Percentiles rank a stretch among this genome's conserved stretches.
phyloP scores from a whole-genome alignment of 2,329 filamentous ascomycete species.

The Arthrobotrys pseudoclavata region DNA sequence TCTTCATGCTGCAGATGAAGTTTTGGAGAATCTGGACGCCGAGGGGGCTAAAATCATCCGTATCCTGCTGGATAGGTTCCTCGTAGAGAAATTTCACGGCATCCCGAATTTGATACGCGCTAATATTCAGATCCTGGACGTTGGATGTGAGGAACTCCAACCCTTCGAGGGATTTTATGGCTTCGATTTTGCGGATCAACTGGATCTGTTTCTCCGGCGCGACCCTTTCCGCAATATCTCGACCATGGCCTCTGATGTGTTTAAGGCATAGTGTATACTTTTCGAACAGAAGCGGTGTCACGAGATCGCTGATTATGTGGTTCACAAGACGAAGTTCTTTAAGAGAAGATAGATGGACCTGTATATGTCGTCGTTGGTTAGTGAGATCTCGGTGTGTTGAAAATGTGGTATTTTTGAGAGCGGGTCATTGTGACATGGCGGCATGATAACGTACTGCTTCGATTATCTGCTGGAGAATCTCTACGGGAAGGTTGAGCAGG shows the following conservation, averaged over 20 bases:
- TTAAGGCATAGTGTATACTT: neutral
- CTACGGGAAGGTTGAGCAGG: constrained; percentile 32
- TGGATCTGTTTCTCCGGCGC: constrained; percentile 3
- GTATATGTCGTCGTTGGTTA: neutral
- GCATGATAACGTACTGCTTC: constrained; percentile 14
- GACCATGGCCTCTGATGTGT: constrained; percentile 1
- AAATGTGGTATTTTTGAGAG: constrained; percentile 24
- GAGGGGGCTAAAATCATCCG: neutral
- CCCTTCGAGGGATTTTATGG: constrained; percentile 10
- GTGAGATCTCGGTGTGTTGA: constrained; percentile 27
- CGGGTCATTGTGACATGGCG: neutral
- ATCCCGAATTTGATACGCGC: constrained; percentile 12
- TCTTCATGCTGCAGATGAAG: constrained; percentile 45
- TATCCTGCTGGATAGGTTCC: constrained; percentile 18
- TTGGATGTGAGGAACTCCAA: constrained; percentile 34
- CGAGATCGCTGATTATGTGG: neutral
- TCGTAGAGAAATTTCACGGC: constrained; percentile 5
- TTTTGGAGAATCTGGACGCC: constrained; percentile 17
- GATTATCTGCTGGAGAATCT: constrained; percentile 48
- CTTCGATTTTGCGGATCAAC: constrained; percentile 4
- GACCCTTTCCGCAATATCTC: neutral
- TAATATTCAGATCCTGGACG: constrained; percentile 25
- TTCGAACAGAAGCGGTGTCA: constrained; percentile 24
- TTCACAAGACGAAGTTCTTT: constrained; percentile 29
- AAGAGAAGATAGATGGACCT: neutral